Evolutionary conservation across 1,284 basidiomycete genomes (phyloP).

Genomic region (Trichosporon sp.): DNA sequence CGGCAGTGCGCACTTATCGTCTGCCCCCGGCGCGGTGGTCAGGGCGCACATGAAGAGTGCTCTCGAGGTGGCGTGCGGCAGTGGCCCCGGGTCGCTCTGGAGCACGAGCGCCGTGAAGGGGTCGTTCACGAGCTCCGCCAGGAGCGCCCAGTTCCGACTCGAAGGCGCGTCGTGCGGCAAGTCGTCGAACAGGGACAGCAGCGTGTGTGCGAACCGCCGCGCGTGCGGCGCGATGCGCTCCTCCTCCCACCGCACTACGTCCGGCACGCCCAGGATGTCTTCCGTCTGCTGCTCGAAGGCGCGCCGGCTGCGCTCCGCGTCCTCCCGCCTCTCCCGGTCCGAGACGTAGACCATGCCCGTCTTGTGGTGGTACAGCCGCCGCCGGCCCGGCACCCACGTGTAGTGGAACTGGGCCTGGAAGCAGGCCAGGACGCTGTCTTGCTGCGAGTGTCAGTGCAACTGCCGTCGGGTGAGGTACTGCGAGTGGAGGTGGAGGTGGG

Average conservation of each 20-base stretch:
- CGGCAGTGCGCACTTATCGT: background rate
- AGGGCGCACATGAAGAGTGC: background rate
- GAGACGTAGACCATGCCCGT: background rate
- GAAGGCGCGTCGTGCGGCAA: background rate
- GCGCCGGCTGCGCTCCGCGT: background rate
- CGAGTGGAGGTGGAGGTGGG: too few relatives aligned
- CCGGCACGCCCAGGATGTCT: background rate
- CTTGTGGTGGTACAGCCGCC: conserved; percentile 3
- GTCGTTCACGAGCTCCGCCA: background rate
- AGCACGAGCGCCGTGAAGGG: background rate
- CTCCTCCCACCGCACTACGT: background rate
- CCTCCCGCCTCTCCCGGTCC: background rate
- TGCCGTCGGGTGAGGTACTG: background rate
- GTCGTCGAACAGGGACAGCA: background rate
- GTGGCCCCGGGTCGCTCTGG: background rate
- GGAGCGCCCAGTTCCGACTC: background rate
- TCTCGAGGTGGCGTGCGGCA: background rate
- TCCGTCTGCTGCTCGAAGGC: background rate
- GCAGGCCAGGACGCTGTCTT: background rate
- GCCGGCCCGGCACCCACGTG: background rate
- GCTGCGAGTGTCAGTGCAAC: background rate
- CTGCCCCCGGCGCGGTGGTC: background rate
- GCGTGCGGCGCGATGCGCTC: background rate
- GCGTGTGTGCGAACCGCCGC: background rate
- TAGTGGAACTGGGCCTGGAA: background rate